Conservation (phyloP, 1,284 basidiomycete species). For the Leccinum cinnamomeum region DNA sequence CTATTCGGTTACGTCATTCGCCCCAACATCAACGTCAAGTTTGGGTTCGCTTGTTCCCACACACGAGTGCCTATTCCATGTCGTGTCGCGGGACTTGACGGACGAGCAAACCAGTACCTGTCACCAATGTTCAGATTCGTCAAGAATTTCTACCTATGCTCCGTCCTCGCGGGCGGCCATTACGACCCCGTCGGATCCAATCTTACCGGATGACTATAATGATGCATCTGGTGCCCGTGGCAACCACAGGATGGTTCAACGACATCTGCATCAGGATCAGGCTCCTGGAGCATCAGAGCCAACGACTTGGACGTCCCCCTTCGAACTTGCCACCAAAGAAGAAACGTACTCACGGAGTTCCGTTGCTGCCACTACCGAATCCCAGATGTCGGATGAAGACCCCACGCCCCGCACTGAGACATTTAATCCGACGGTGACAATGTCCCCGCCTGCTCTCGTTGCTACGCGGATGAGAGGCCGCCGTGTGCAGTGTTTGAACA, state of each 20-base stretch:
- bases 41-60: conserved; percentile 32
- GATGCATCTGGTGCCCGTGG: conserved; percentile 5
- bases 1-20: conserved; percentile 17
- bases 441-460: not conserved
- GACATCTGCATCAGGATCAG: not conserved
- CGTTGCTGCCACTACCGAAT: conserved; percentile 7
- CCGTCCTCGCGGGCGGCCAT: not conserved
- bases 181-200: conserved; percentile 2
- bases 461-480: not conserved
- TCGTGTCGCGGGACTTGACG: conserved; percentile 9
- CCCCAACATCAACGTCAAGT: conserved; percentile 30
- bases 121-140: not conserved
- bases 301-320: conserved; percentile 5
- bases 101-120: conserved; percentile 1
- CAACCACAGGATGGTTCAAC: conserved; percentile 3
- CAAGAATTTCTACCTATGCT: not conserved
- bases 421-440: conserved; percentile 12
- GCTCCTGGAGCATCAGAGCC: not conserved
- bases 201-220: conserved; percentile 11
- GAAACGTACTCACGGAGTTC: conserved; percentile 8
- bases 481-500: conserved; percentile 14
- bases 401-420: conserved; percentile 28
- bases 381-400: conserved; percentile 20
- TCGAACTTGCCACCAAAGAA: not conserved
- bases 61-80: conserved; percentile 29